Conservation (phyloP, 257 asterid species). For the Solanum neorickii region DNA sequence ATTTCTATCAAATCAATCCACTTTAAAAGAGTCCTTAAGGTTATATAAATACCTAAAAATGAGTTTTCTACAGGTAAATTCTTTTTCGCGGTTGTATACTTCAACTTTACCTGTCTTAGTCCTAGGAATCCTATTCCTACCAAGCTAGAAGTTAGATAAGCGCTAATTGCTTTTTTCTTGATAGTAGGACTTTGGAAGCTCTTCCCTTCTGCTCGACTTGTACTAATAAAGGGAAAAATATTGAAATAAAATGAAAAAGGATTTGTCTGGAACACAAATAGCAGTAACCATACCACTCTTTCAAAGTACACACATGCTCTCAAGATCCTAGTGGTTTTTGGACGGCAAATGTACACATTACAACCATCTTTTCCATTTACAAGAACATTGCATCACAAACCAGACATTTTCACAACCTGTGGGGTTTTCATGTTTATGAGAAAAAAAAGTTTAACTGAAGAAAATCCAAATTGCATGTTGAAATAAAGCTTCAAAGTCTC, state of each 20-base stretch:
- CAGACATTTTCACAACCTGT: neutral
- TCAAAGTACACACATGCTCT: neutral
- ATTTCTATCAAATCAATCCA: neutral
- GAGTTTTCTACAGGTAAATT: neutral
- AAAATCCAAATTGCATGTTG: neutral
- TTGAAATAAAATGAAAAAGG: neutral
- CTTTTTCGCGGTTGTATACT: neutral
- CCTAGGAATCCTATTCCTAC: neutral
- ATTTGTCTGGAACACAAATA: neutral
- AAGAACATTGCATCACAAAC: neutral
- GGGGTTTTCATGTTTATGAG: neutral
- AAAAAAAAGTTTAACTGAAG: neutral
- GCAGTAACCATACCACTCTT: neutral
- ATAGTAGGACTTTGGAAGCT: neutral
- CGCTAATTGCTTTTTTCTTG: neutral
- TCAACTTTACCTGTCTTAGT: neutral
- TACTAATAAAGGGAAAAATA: neutral
- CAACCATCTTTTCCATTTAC: neutral
- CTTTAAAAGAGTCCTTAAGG: neutral
- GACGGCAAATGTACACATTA: neutral
- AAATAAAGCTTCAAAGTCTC: neutral
- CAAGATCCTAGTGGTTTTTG: neutral
- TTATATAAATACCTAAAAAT: neutral
- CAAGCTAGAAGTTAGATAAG: neutral
- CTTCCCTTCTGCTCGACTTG: neutral